phyloP scores from a whole-genome alignment of 2,329 filamentous ascomycete species.

The Apiospora aurea region DNA sequence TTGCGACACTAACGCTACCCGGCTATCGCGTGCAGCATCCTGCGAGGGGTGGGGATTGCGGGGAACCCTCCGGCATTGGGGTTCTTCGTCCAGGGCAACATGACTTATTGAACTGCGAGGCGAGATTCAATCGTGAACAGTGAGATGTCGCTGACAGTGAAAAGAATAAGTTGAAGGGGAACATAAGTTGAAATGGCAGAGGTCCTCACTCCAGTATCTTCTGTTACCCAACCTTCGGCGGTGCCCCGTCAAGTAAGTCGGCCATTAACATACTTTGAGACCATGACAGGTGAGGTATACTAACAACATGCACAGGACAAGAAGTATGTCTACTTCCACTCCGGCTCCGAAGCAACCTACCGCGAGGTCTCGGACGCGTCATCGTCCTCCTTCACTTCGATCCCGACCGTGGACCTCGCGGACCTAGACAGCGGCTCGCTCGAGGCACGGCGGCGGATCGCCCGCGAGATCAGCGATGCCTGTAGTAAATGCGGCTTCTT shows the following conservation, averaged over 20 bases:
- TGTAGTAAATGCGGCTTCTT: conserved; percentile 41
- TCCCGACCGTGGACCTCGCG: conserved; percentile 42
- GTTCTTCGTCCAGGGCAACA: neutral
- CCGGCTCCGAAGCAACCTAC: conserved; percentile 41
- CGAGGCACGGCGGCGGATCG: conserved; percentile 34
- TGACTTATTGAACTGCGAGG: neutral
- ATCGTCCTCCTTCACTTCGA: conserved; percentile 39
- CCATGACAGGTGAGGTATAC: neutral
- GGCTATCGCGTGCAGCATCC: neutral
- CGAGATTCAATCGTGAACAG: neutral
- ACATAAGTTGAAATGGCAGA: neutral
- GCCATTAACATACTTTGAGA: neutral
- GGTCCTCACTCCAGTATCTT: neutral
- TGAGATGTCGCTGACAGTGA: rapidly evolving
- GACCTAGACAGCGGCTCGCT: conserved; percentile 35
- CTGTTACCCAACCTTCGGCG: neutral
- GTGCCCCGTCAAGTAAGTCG: conserved; percentile 3
- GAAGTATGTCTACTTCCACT: conserved; percentile 43
- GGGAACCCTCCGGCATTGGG: neutral
- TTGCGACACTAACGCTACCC: conserved; percentile 17
- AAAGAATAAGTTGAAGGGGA: neutral
- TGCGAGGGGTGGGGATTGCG: neutral
- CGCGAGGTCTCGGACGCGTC: conserved; percentile 38
- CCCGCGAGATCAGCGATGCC: conserved; percentile 36
- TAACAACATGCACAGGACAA: conserved; percentile 27